Percentiles rank a stretch among this genome's conserved stretches.
These are phyloP conservation scores for Ophiostoma piceae DNA, from an alignment of 2,329 filamentous ascomycete species.

Conservation along the genomic window DNA sequence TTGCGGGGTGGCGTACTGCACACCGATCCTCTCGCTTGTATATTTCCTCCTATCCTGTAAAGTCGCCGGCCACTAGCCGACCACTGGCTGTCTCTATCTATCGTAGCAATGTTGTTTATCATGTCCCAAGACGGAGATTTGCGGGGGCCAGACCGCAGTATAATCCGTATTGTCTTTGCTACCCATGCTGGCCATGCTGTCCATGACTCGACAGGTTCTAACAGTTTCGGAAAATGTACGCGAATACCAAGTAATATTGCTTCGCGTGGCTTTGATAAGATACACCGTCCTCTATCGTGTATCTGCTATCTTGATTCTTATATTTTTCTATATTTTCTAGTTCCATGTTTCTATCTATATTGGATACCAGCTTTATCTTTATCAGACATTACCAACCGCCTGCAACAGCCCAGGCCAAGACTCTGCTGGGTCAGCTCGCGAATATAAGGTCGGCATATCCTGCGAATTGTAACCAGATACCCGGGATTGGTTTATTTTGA, in stretches of 20 bases:
- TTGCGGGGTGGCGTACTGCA: not conserved
- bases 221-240: not conserved
- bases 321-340: not conserved
- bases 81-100: not conserved
- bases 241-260: not conserved
- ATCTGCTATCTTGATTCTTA: not conserved
- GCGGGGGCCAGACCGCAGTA: not conserved
- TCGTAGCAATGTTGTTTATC: not conserved
- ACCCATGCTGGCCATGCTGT: not conserved
- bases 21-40: not conserved
- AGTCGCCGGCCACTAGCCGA: not conserved
- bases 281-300: not conserved
- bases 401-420: not conserved
- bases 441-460: slow-evolving; percentile 11
- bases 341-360: not conserved
- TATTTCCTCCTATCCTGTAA: not conserved
- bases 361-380: not conserved
- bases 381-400: slow-evolving; percentile 7
- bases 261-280: not conserved
- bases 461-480: not conserved
- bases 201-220: not conserved
- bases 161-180: not conserved
- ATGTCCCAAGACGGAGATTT: not conserved
- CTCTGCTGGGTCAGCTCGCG: slow-evolving; percentile 1
- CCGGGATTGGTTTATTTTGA: slow-evolving; percentile 5